These are phyloP conservation scores for Solanum pennellii DNA, from an alignment of 257 asterid species.

Conservation along the genomic window DNA sequence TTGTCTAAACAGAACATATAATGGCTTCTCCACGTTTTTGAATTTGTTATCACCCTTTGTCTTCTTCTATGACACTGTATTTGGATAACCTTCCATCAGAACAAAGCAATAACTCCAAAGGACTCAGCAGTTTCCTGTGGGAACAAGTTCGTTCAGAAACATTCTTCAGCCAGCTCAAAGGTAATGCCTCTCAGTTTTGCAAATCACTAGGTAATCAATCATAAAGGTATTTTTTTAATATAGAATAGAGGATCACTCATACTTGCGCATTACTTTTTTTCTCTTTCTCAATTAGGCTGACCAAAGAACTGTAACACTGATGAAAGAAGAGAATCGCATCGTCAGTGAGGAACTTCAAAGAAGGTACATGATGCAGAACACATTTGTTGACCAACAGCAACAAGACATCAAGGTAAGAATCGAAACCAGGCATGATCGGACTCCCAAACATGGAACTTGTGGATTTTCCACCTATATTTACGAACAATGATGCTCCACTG, in stretches of 20 bases:
- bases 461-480: neutral
- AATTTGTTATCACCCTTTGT: neutral
- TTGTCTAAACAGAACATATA: neutral
- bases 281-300: slow-evolving; percentile 23
- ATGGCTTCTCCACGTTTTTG: neutral
- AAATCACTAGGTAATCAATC: neutral
- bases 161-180: slow-evolving; percentile 24
- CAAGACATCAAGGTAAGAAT: slow-evolving; percentile 50
- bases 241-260: neutral
- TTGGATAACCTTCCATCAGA: slow-evolving; percentile 21
- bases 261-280: neutral
- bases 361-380: slow-evolving; percentile 36
- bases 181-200: slow-evolving; percentile 13
- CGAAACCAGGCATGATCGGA: neutral
- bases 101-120: slow-evolving; percentile 21
- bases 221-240: neutral
- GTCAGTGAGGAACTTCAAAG: slow-evolving; percentile 33
- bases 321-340: slow-evolving; percentile 25
- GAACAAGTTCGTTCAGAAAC: slow-evolving; percentile 20
- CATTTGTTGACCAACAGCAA: slow-evolving; percentile 63
- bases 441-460: no score
- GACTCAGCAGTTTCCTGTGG: slow-evolving; percentile 25
- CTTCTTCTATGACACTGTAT: neutral
- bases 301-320: slow-evolving; percentile 13
- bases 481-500: neutral